Evolutionary conservation across 371 early-diverging fungal genomes (phyloP).

Genomic region (Circinella minor): DNA sequence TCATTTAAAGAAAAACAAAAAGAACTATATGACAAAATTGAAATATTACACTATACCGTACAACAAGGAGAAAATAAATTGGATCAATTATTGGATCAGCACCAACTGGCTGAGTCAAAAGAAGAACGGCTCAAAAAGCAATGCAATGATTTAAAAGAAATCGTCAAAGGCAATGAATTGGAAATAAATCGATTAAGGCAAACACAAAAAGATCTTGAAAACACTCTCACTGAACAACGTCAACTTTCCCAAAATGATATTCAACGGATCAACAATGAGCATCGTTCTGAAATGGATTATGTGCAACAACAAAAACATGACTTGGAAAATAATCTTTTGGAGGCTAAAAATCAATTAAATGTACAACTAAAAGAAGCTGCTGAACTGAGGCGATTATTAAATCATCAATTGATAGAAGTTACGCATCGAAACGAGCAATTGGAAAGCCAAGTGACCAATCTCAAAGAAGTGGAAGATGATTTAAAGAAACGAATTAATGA

Average conservation of each 20-base stretch:
- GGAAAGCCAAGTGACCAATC: background rate
- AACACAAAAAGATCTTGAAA: background rate
- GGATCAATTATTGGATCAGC: background rate
- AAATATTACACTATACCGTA: conserved; percentile 42
- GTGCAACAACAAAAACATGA: background rate
- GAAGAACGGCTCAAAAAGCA: background rate
- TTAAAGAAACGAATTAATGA: background rate
- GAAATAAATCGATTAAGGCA: background rate
- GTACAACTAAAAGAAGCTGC: background rate
- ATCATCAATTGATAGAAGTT: background rate
- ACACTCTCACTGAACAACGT: background rate
- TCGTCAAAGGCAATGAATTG: background rate
- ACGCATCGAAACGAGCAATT: background rate
- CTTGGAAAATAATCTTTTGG: too few species aligned
- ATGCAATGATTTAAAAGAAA: background rate
- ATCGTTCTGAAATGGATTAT: background rate
- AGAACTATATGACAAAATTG: conserved; percentile 37
- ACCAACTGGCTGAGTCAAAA: background rate
- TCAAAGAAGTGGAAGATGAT: background rate
- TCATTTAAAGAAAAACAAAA: background rate
- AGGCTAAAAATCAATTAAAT: background rate
- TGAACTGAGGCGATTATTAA: background rate
- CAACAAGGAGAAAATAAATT: conserved; percentile 15
- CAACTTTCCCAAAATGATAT: background rate
- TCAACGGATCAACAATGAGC: background rate